Conservation (phyloP, 176 grass and related monocot genomes). For the Oryza australiensis region DNA sequence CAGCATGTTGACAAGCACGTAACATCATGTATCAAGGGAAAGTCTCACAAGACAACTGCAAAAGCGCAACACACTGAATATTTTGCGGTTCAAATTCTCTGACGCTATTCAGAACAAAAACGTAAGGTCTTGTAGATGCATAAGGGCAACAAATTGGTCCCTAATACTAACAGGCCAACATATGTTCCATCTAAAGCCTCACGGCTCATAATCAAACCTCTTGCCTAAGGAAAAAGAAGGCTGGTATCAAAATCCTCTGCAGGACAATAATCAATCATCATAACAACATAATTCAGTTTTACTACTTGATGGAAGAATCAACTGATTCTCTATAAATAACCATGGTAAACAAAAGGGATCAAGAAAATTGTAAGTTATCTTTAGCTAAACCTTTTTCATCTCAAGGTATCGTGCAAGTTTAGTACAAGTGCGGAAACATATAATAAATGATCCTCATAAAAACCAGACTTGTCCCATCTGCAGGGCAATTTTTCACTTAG, state of each 20-base stretch:
- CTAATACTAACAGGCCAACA: not conserved
- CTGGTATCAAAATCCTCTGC: not conserved
- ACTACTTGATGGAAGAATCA: not conserved
- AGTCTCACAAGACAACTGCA: not conserved
- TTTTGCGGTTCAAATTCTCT: not conserved
- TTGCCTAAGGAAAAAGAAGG: no score
- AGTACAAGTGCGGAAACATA: conserved; percentile 21
- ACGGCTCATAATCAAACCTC: not conserved
- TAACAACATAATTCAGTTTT: not conserved
- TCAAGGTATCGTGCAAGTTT: not conserved
- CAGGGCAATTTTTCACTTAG: conserved; percentile 33
- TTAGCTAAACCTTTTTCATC: conserved; percentile 29
- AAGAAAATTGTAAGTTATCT: not conserved
- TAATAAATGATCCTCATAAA: conserved; percentile 31
- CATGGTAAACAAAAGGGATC: not conserved
- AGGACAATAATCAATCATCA: not conserved
- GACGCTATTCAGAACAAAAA: not conserved
- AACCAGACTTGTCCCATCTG: conserved; percentile 25
- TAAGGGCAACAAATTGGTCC: not conserved
- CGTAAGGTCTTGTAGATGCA: not conserved
- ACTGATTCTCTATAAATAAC: not conserved
- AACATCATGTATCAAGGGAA: no score
- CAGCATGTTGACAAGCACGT: not conserved
- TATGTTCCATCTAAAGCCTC: not conserved
- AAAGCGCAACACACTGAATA: not conserved